phyloP scores from a whole-genome alignment of 2,329 filamentous ascomycete species.

The Macrophomina pseudophaseolina region DNA sequence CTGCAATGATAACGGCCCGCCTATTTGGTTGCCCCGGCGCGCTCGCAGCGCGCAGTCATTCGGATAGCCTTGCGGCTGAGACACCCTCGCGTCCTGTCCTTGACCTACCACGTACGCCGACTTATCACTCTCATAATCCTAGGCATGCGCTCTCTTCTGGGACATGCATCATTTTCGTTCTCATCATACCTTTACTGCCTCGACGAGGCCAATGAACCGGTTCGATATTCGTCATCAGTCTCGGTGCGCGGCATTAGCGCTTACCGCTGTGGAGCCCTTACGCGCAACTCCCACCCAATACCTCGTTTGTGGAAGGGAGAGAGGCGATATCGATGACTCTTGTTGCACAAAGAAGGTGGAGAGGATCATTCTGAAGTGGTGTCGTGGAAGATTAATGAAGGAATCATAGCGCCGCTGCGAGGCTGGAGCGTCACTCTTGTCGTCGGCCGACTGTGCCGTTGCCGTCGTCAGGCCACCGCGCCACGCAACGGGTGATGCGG shows the following conservation, averaged over 20 bases:
- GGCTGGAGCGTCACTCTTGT: not conserved
- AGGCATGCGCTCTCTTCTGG: not conserved
- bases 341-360: not conserved
- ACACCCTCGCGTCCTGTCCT: not conserved
- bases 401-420: not conserved
- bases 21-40: not conserved
- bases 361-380: not conserved
- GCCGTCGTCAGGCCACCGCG: too few species aligned
- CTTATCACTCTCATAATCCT: not conserved
- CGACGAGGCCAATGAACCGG: not conserved
- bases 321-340: not conserved
- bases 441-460: too few species aligned
- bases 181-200: not conserved
- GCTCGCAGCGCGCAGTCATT: not conserved
- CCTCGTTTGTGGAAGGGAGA: not conserved
- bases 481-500: too few species aligned
- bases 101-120: not conserved
- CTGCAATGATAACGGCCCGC: not conserved
- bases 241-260: slow-evolving; percentile 11
- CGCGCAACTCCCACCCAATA: not conserved
- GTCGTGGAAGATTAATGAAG: not conserved
- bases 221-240: slow-evolving; percentile 1
- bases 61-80: not conserved
- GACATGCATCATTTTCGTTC: not conserved
- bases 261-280: slow-evolving; percentile 15